Evolutionary conservation across 2,329 filamentous ascomycete genomes (phyloP), one percentile per base, ranked within the genome.

Genomic region (Xylariales sp.): DNA sequence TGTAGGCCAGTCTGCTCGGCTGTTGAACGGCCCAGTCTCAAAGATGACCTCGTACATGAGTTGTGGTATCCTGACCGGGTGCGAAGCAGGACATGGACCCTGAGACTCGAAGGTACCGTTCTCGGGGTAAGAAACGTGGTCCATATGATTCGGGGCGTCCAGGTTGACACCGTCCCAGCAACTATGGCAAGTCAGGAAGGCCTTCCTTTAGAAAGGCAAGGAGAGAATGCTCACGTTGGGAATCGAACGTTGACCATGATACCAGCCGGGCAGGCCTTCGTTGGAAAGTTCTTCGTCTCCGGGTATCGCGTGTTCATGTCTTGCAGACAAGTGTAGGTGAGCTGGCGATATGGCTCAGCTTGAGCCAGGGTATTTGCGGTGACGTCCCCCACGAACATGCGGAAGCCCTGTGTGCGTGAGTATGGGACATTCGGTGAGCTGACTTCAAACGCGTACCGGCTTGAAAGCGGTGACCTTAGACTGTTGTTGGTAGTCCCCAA

Each of bases 81-180:
- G 62, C 0, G 49, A 58, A 0, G 55, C 58, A 1, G 65, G 64
- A 39, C 66, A 68, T 4, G 59, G 54, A 1, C 62, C 61, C 29
- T 60, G 45, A 3, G 60, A 46, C 24, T 46, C 56, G 43, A 65
- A 64, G 14, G 58, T 62, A 1, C 62, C 65, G 32, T 34, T 59
- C 38, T 44, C 58, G 41, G 66, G 63, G 40, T 69, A 70, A 1
- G 69, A 56, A 24, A 70, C 59, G 40, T 70, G 66, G 42, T 58
- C 58, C 46, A 64, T 60, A 40, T 71, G 68, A 44, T 69, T 63
- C 1, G 59, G 58, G 1, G 58, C 61, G 44, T 71, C 66, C 4
- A 69, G 57, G 38, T 68, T 70, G 45, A 64, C 62, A 21, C 68
- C 66, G 36, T 70, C 67, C 67, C 67, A 70, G 56, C 68, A 70